Evolutionary conservation across 2,329 filamentous ascomycete genomes (phyloP), one percentile per base, ranked within the genome.

Genomic region (Passalora sequoiae): DNA sequence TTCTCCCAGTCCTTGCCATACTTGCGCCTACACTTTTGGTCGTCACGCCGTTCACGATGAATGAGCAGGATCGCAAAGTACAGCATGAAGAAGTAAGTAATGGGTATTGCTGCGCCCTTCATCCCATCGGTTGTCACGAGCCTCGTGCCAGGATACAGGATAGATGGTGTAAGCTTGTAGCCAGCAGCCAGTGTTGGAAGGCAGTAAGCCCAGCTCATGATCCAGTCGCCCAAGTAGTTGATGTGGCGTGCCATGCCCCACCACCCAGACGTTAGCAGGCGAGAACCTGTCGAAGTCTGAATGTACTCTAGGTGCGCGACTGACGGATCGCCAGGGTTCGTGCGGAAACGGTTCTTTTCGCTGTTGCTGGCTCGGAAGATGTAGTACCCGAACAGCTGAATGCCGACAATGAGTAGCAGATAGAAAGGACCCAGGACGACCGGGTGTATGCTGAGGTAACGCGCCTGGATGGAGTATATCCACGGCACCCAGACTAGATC

Each of bases 151-250:
- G 66, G 69, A 46, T 78, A 73, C 46, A 77, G 71, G 0, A 78
- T 74, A 2, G 76, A 71, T 13, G 83, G 71, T 32, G 75, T 67
- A 38, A 94, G 81, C 29, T 82, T 71, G 64, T 91, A 95, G 9
- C 89, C 89, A 0, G 89, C 84, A 47, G 94, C 65, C 1, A 86
- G 86, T 1, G 89, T 95, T 1, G 91, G 89, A 31, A 96, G 73
- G 53, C 81, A 87, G 68, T 92, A 96, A 0, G 88, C 81, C 87
- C 88, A 96, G 6, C 84, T 80, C 79, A 94, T 89, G 54, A 92
- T 75, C 89, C 89, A 96, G 69, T 97, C 91, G 40, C 89, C 91
- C 1, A 94, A 69, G 68, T 97, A 96, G 71, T 96, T 97, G 74
- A 96, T 91, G 68, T 97, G 91, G 30, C 91, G 80, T 0, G 89